Evolutionary conservation across 2,329 filamentous ascomycete genomes (phyloP), one percentile per base, ranked within the genome.

Genomic region (Aspergillus ochraceoroseus): DNA sequence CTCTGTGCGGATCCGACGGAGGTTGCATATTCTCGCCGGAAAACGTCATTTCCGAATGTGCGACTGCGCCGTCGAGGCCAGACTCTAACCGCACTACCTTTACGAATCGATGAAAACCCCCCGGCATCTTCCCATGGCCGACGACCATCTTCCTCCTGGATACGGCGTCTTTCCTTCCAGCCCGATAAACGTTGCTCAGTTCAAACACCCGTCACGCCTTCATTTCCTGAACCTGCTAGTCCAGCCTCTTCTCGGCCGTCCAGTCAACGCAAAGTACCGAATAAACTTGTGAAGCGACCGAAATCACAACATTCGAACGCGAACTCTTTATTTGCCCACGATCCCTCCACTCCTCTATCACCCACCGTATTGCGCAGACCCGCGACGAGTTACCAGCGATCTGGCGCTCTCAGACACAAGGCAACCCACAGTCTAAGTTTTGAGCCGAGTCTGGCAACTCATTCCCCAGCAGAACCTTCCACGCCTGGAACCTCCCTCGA

Each of bases 261-360:
- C 20, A 54, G 53, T 40, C 52, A 55, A 41, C 56, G 56, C 44
- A 58, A 61, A 49, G 46, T 49, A 15, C 74, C 74, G 15, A 82
- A 82, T 63, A 81, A 79, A 60, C 68, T 82, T 6, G 74, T 82
- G 38, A 83, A 82, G 62, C 73, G 79, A 28, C 70, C 75, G 4
- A 69, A 72, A 13, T 81, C 78, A 7, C 65, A 76, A 34, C 70
- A 70, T 49, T 65, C 66, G 29, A 58, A 72, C 34, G 62, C 59
- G 38, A 61, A 68, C 44, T 58, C 67, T 8, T 56, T 65, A 8
- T 51, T 56, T 32, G 32, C 49, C 11, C 53, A 49, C 19, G 41
- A 46, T 11, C 57, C 61, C 6, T 57, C 53, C 15, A 54, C 68
- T 22, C 65, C 62, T 14, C 67, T 70, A 20, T 63, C 66, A 41